phyloP scores from a whole-genome alignment of 192 early-diverging fungal species.

The Pilaira anomala region DNA sequence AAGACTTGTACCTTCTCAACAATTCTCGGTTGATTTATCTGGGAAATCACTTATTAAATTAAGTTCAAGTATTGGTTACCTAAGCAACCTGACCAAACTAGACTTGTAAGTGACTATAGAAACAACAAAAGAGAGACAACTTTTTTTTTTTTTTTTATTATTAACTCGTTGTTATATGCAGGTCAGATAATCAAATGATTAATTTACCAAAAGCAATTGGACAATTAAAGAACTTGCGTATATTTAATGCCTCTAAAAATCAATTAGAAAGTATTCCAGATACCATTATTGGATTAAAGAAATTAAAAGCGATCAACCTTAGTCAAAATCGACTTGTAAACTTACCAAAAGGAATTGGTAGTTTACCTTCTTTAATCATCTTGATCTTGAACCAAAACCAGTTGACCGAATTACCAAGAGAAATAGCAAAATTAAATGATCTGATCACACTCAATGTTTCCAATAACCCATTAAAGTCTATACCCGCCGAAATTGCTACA shows the following conservation, averaged over 20 bases:
- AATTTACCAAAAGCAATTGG: slow-evolving; percentile 73
- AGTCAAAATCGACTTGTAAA: slow-evolving; percentile 58
- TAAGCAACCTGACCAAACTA: slow-evolving; percentile 57
- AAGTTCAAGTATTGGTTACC: slow-evolving; percentile 67
- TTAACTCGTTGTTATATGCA: slow-evolving; percentile 25
- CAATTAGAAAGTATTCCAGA: slow-evolving; percentile 59
- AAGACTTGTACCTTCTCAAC: slow-evolving; percentile 3
- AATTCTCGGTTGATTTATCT: slow-evolving; percentile 53
- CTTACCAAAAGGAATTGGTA: slow-evolving; percentile 62
- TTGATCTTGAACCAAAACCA: slow-evolving; percentile 62
- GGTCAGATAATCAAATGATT: slow-evolving; percentile 71
- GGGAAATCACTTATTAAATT: slow-evolving; percentile 54
- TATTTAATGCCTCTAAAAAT: slow-evolving; percentile 66
- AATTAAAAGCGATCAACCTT: slow-evolving; percentile 64
- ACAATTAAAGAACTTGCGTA: slow-evolving; percentile 63
- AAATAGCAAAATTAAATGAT: slow-evolving; percentile 57
- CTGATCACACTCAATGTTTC: slow-evolving; percentile 67
- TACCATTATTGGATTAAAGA: slow-evolving; percentile 61
- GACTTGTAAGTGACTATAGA: slow-evolving; percentile 60
- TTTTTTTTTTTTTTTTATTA: slow-evolving; percentile 10
- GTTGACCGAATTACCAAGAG: slow-evolving; percentile 56
- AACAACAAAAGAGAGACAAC: no score
- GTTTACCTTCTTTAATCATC: slow-evolving; percentile 60
- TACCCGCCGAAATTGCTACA: slow-evolving; percentile 71
- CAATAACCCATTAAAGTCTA: slow-evolving; percentile 57